These are phyloP conservation scores for Neoboletus brunneissimus DNA, from an alignment of 768 basidiomycete species.

Conservation along the genomic window DNA sequence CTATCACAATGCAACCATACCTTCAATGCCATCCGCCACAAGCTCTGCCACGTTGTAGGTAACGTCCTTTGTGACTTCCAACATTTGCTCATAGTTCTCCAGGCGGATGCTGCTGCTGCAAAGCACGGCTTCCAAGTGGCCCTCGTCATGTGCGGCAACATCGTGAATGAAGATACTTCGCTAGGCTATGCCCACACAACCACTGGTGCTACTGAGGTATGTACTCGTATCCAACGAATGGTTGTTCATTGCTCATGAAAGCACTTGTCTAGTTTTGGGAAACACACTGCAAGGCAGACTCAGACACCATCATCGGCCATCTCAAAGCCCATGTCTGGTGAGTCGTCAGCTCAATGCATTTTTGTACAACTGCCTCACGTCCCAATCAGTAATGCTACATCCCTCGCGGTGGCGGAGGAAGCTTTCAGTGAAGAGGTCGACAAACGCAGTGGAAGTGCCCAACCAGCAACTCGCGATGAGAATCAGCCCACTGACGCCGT, in stretches of 20 bases:
- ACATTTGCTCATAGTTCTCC: not conserved
- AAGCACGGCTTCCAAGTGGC: conserved; percentile 1
- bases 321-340: conserved; percentile 3
- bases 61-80: not conserved
- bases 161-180: not conserved
- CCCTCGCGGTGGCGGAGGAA: not conserved
- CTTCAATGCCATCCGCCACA: not conserved
- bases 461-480: not conserved
- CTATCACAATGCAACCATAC: not conserved
- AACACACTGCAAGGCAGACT: not conserved
- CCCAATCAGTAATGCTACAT: not conserved
- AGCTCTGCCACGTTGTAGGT: not conserved
- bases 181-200: not conserved
- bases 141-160: conserved; percentile 1
- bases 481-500: not conserved
- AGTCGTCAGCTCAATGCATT: not conserved
- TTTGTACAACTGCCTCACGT: not conserved
- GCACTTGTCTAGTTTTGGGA: not conserved
- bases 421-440: not conserved
- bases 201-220: not conserved
- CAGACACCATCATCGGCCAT: not conserved
- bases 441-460: not conserved
- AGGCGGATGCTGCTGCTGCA: not conserved
- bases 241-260: not conserved
- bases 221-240: not conserved